phyloP scores from a whole-genome alignment of 805 yeast species.

The Komagataella kurtzmanii region DNA sequence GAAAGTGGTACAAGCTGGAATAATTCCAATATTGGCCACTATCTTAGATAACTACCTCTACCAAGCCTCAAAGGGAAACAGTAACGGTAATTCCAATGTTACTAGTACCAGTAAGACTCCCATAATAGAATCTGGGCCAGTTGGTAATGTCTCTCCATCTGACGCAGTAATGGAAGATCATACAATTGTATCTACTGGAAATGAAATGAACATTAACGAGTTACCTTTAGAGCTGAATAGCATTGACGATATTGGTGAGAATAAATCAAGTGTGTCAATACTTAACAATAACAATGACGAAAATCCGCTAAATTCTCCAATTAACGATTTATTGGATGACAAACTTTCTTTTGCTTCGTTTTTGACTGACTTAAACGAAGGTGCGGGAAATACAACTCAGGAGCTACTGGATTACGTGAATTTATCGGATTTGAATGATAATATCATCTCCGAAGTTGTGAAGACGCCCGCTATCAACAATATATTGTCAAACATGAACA shows the following conservation, averaged over 20 bases:
- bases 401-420: neutral
- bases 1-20: slow-evolving; percentile 83
- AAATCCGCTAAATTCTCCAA: neutral
- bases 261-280: neutral
- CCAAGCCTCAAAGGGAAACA: neutral
- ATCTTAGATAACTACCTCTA: slow-evolving; percentile 73
- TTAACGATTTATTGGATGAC: neutral
- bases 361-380: neutral
- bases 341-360: neutral
- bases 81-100: neutral
- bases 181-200: neutral
- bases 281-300: neutral
- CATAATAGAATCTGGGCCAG: slow-evolving; percentile 5
- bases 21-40: slow-evolving; percentile 83
- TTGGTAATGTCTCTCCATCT: slow-evolving; percentile 1
- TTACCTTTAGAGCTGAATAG: neutral
- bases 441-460: neutral
- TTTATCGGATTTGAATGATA: neutral
- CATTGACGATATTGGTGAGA: neutral
- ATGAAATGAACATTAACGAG: neutral
- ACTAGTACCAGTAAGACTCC: neutral
- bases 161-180: slow-evolving; percentile 1
- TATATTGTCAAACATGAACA: neutral
- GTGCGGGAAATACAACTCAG: neutral
- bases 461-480: neutral